Conservation (phyloP, 2,329 filamentous ascomycete genomes). For the Diaporthe helianthi region DNA sequence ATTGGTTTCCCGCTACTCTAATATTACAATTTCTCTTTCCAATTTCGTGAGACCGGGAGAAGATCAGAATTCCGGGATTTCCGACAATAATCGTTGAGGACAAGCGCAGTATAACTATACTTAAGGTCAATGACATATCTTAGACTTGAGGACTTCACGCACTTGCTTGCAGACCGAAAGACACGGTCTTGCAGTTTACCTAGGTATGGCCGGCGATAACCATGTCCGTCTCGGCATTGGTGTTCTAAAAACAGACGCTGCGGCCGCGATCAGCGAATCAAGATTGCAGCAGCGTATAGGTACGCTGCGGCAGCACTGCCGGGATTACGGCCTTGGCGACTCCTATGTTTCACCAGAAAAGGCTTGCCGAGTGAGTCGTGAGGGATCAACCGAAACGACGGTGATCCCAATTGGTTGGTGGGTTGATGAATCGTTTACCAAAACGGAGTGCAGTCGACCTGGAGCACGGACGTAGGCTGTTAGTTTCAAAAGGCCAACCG, state of each 20-base stretch:
- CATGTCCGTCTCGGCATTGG: background rate
- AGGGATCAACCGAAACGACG: background rate
- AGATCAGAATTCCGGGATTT: background rate
- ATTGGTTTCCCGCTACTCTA: background rate
- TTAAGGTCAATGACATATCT: background rate
- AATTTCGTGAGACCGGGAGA: background rate
- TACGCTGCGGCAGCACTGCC: background rate
- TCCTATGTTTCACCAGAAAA: background rate
- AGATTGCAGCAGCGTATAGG: background rate
- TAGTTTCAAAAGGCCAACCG: background rate
- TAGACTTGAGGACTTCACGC: background rate
- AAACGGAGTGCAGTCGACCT: background rate
- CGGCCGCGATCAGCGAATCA: background rate
- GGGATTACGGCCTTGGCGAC: background rate
- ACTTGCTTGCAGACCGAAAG: background rate
- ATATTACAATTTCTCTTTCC: background rate
- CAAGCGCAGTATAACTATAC: no score
- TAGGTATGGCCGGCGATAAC: background rate
- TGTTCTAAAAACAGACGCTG: background rate
- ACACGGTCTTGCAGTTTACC: background rate
- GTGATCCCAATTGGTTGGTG: background rate
- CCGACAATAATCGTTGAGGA: no score
- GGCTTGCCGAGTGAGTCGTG: conserved; percentile 1
- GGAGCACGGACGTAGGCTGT: background rate
- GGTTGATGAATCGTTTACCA: background rate